Percentiles rank a stretch among this genome's conserved stretches.
Conservation (phyloP, 1,284 basidiomycete species). For the Microbotryum silenes-acaulis region DNA sequence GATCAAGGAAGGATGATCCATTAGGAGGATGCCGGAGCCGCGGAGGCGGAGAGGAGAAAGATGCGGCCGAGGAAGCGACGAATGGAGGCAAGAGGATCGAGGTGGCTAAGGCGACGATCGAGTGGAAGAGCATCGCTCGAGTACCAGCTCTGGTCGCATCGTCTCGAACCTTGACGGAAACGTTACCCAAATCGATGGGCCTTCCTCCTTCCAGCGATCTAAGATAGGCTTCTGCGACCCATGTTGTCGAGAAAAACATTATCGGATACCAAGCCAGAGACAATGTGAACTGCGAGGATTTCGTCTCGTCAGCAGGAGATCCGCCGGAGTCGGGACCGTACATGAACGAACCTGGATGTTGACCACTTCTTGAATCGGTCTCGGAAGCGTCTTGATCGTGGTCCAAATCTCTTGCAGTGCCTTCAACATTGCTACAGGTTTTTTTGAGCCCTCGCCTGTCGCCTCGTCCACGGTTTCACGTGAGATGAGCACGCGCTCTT, state of each 20-base stretch:
- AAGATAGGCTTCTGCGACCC: constrained; percentile 78
- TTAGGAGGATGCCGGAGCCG: constrained; percentile 39
- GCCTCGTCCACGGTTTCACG: background rate
- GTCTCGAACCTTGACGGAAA: constrained; percentile 21
- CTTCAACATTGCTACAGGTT: background rate
- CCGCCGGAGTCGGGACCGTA: background rate
- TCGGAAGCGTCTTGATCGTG: constrained; percentile 62
- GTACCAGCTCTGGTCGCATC: constrained; percentile 54
- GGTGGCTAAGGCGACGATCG: constrained; percentile 59
- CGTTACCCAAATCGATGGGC: constrained; percentile 25
- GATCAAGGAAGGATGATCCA: constrained; percentile 1
- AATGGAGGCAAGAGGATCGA: constrained; percentile 69
- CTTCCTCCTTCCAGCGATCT: constrained; percentile 38
- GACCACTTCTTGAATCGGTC: constrained; percentile 73
- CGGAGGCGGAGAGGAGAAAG: constrained; percentile 26
- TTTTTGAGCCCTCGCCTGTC: background rate
- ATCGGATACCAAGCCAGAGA: constrained; percentile 50
- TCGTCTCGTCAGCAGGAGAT: background rate
- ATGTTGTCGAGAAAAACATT: constrained; percentile 61
- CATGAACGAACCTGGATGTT: constrained; percentile 49
- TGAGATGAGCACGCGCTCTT: constrained; percentile 64
- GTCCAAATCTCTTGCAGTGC: constrained; percentile 57
- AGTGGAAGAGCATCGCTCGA: constrained; percentile 69
- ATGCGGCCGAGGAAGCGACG: constrained; percentile 40
- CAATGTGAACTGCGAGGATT: constrained; percentile 56